Evolutionary conservation across 148 eudicot genomes (phyloP), one percentile per base, ranked within the genome.

Genomic region (Rhododendron simsii): DNA sequence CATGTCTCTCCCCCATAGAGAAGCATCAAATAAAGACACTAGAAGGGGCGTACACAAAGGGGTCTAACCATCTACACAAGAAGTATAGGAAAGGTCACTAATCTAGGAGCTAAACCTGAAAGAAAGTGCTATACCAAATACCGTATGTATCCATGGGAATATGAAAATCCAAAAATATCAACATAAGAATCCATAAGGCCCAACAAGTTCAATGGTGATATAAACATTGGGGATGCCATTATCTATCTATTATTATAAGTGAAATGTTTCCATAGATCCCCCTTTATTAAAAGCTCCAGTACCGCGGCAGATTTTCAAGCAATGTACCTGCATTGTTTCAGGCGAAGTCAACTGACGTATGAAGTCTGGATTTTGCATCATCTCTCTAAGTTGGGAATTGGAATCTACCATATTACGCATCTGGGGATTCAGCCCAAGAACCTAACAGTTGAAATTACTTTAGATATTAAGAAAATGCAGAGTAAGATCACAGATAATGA

Each of bases 321-420:
- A 78, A 78, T 55, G 15, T 88, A 91, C 93, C 91, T 91, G 93
- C 88, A 90, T 85, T 80, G 86, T 90, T 81, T 87, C 91, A 57
- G 90, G 90, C 47, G 89, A 87, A 71, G 90, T 81, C 80, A 88
- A 67, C 71, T 88, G 93, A 39, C 90, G 90, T 53, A 90, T 79
- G 48, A 91, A 81, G 59, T 90, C 91, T 78, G 93, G 93, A 83
- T 90, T 90, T 87, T 88, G 91, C 90, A 91, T 87, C 88, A 88
- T 88, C 73, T 91, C 91, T 90, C 90, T 86, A 50, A 91, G 83
- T 81, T 89, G 91, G 53, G 91, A 80, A 86, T 87, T 91, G 83
- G 91, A 83, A 84, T 90, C 93, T 50, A 91, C 71, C 89, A 91
- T 76, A 57, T 71, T 84, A 41, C 87, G 87, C 81, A 89, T 80